Evolutionary conservation across 257 asterid species (phyloP), one percentile per base, ranked within the genome.

Genomic region (Fraxinus anomala): DNA sequence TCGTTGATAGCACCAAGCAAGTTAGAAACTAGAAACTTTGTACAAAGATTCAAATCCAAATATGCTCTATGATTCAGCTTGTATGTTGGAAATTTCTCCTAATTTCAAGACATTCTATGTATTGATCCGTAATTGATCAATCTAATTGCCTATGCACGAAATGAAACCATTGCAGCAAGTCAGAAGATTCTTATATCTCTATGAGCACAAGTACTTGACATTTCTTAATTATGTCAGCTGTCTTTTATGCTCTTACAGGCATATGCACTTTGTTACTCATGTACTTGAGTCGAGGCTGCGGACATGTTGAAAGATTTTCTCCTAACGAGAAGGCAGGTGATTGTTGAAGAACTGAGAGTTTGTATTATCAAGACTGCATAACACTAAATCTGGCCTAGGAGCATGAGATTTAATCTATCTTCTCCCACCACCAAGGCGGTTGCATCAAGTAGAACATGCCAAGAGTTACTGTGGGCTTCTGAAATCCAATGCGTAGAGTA

Each of bases 401-500:
- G 89, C 0, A 96, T 91, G 6, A 92, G 81, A 23, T 87, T 81
- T 44, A 92, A 84, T 86, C 88, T 83, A 69, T 90, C 92, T 44
- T 89, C 89, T 5, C 94, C 93, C 19, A 86, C 82, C 40, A 83
- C 91, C 82, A 90, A 44, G 0, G 81, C 84, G 6, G 96, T 92
- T 12, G 94, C 91, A 75, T 93, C 97, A n/a, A 93, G 88, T 78
- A 93, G 86, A 73, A 92, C 91, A 73, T 90, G 94, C 96, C 96
- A 91, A 8, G 91, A 90, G 80, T 93, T 92, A 4, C 97, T 79
- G 70, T 89, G 97, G 3, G 92, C 96, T 79, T 92, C 96, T 0
- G 98, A 93, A 54, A 92, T 89, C 98, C 97, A 91, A 80, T 91
- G 98, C 97, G 88, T 85, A 0, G 96, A 89, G 73, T 89, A 86